Conservation (phyloP, 805 yeast genomes). For the Tetrapisispora iriomotensis region DNA sequence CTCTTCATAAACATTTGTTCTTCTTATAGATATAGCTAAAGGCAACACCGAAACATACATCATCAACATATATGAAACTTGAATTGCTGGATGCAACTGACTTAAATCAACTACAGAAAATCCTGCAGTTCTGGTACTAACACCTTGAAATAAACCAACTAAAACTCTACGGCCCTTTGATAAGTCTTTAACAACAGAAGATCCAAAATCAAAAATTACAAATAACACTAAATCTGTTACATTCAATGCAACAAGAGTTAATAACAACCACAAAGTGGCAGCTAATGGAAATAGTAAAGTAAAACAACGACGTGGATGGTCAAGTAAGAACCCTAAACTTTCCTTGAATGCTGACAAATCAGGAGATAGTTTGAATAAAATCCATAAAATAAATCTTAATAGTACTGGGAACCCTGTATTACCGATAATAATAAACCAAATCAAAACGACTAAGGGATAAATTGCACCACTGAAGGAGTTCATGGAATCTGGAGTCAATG, state of each 20-base stretch:
- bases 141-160: slow-evolving; percentile 83
- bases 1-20: slow-evolving; percentile 97
- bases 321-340: slow-evolving; percentile 74
- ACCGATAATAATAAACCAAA: slow-evolving; percentile 77
- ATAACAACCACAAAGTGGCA: slow-evolving; percentile 91
- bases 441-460: slow-evolving; percentile 52
- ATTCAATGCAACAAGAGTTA: slow-evolving; percentile 64
- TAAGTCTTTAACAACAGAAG: slow-evolving; percentile 40
- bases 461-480: slow-evolving; percentile 49
- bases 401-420: slow-evolving; percentile 91
- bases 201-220: slow-evolving; percentile 62
- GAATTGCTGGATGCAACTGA: slow-evolving; percentile 76
- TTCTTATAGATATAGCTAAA: slow-evolving; percentile 87
- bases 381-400: slow-evolving; percentile 75
- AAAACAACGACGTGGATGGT: slow-evolving; percentile 96
- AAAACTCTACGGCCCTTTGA: slow-evolving; percentile 61
- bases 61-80: slow-evolving; percentile 89
- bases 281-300: slow-evolving; percentile 83
- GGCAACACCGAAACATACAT: slow-evolving; percentile 98
- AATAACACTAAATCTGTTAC: slow-evolving; percentile 72
- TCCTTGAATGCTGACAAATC: slow-evolving; percentile 58
- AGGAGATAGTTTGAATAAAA: slow-evolving; percentile 54
- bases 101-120: slow-evolving; percentile 64
- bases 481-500: slow-evolving; percentile 79
- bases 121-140: slow-evolving; percentile 92